Conservation (phyloP, 768 basidiomycete species). For the Tricholoma furcatifolium region DNA sequence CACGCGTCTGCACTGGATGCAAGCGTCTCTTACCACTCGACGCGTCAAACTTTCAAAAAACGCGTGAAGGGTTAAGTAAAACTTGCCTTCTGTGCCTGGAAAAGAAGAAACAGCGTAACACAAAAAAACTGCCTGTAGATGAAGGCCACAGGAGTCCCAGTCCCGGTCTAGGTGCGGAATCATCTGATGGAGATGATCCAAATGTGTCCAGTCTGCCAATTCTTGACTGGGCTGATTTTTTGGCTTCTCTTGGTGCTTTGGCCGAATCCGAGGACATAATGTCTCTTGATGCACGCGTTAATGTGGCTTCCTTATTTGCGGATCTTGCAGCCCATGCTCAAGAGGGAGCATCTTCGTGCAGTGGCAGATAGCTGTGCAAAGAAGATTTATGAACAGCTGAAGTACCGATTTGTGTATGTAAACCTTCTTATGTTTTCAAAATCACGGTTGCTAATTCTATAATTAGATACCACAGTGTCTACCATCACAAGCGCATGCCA, state of each 20-base stretch:
- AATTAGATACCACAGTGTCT: no score
- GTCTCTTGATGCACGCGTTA: background rate
- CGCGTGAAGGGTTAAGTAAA: background rate
- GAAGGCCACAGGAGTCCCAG: background rate
- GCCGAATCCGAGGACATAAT: background rate
- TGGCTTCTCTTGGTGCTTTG: background rate
- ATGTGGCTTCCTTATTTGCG: background rate
- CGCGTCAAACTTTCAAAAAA: background rate
- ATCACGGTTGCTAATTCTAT: no score
- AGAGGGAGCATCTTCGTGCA: background rate
- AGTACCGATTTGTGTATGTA: conserved; percentile 1
- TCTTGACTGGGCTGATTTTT: background rate
- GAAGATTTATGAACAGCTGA: conserved; percentile 4
- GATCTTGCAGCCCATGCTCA: background rate
- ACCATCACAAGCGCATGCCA: no score
- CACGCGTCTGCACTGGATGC: background rate
- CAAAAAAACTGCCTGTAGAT: background rate
- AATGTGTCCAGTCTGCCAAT: background rate
- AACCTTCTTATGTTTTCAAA: no score
- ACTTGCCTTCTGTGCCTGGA: background rate
- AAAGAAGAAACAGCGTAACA: background rate
- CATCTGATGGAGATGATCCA: background rate
- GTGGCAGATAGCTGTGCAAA: conserved; percentile 4
- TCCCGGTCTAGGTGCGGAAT: background rate
- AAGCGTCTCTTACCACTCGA: background rate